phyloP scores from a whole-genome alignment of 139 green algal genomes.

The Bryopsis sp. region DNA sequence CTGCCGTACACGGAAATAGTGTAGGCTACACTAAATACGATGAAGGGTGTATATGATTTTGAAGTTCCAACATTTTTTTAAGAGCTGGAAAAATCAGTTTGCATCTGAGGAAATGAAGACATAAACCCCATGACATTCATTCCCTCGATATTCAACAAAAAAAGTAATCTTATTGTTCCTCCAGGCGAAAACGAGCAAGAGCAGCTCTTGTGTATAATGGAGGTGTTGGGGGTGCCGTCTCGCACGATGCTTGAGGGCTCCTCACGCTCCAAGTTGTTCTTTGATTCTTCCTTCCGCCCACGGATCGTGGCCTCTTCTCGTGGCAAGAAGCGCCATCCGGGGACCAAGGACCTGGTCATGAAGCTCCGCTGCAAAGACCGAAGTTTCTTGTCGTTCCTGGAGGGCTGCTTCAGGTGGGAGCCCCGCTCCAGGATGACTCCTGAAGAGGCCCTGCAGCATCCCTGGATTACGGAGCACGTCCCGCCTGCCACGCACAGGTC shows the following conservation, averaged over 20 bases:
- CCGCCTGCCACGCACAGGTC: slow-evolving; percentile 26
- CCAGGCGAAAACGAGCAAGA: slow-evolving; percentile 69
- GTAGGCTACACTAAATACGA: too few species aligned
- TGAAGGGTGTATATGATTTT: not conserved
- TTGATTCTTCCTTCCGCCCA: slow-evolving; percentile 39
- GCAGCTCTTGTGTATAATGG: slow-evolving; percentile 72
- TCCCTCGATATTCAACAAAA: too few species aligned
- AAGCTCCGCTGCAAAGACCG: slow-evolving; percentile 34
- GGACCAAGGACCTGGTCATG: slow-evolving; percentile 28
- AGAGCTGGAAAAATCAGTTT: too few species aligned
- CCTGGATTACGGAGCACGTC: slow-evolving; percentile 47
- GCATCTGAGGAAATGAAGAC: too few species aligned
- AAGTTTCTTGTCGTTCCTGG: slow-evolving; percentile 38
- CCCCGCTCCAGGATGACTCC: slow-evolving; percentile 51
- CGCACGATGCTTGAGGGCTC: slow-evolving; percentile 41
- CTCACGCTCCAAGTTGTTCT: slow-evolving; percentile 66
- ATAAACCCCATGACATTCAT: not conserved
- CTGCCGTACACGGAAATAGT: too few species aligned
- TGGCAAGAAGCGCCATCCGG: slow-evolving; percentile 33
- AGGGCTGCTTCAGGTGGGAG: slow-evolving; percentile 53
- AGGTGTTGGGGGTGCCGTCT: slow-evolving; percentile 57
- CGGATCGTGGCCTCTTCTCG: slow-evolving; percentile 48
- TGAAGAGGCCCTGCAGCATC: slow-evolving; percentile 61
- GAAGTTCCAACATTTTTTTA: not conserved
- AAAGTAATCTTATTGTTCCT: not conserved